Base-by-base conservation (phyloP, 805 yeast species). In the Starmera pachycereana region DNA sequence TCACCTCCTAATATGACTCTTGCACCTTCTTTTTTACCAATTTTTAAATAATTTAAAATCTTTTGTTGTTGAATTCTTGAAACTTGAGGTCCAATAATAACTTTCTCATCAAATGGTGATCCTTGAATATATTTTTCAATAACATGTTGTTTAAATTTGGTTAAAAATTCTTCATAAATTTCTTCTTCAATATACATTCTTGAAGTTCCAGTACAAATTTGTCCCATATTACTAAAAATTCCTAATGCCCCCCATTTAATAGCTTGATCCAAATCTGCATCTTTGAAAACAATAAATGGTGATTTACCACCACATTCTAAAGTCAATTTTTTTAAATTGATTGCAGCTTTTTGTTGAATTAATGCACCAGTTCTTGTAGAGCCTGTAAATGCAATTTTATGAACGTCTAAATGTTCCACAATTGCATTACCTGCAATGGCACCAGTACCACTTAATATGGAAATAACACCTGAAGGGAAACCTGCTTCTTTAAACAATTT, bases 201-300 rank as follows among this genome's bases (percentile, higher is more conserved):
- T 18, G 80, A 74, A 42, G 80, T 76, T 40, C 81, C 80, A 37
- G 79, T 72, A 58, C 82, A 76, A 45, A 76, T 77, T 60, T 76
- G 80, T 47, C 82, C 82, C 52, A 75, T 66, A 61, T 76, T 76
- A 61, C 63, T 68, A 63, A 74, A 74, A 45, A 75, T 73, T 52
- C 79, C 80, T 44, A 65, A 52, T 37, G 67, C 71, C 4, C 71
- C 71, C 72, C 77, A 73, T 47, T 71, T 67, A 29, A 66, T 63
- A 33, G 75, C 73, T 44, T 61, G 62, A 2, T 67, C 71, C 19
- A 71, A 45, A 48, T 69, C 65, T 13, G 72, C 71, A 46, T 71
- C 75, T 28, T 63, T 66, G 50, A 71, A 70, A 4, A 71, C 61
- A 27, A 71, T 52, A 44, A 66, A 58, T 5, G 76, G 72, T 12